phyloP scores from a whole-genome alignment of 2,329 filamentous ascomycete species.

The Neofusicoccum cordaticola region DNA sequence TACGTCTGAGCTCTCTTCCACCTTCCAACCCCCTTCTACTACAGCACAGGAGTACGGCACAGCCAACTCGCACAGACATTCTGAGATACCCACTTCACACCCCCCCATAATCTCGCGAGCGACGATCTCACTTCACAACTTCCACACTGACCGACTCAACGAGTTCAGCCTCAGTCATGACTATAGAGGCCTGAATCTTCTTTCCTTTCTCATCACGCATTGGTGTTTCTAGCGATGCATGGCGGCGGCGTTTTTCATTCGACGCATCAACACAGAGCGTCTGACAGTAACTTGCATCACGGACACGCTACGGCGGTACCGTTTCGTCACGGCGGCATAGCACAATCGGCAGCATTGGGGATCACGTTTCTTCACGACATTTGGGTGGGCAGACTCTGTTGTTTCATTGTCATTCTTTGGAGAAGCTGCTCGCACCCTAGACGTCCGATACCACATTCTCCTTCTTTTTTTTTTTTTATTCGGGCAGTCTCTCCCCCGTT shows the following conservation, averaged over 20 bases:
- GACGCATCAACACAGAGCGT: neutral
- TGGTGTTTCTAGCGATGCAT: constrained; percentile 15
- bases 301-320: constrained; percentile 9
- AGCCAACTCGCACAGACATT: constrained; percentile 5
- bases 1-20: constrained; percentile 6
- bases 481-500: neutral
- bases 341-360: constrained; percentile 15
- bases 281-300: constrained; percentile 7
- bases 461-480: neutral
- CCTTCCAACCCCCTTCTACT: neutral
- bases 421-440: constrained; percentile 1
- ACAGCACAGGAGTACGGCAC: neutral
- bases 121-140: constrained; percentile 6
- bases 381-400: constrained; percentile 8
- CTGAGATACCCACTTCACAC: constrained; percentile 10
- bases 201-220: constrained; percentile 11
- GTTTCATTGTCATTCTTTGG: constrained; percentile 11
- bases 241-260: constrained; percentile 10
- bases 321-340: constrained; percentile 11
- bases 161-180: neutral
- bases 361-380: constrained; percentile 9
- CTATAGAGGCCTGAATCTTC: neutral
- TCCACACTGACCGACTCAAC: neutral
- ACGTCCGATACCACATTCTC: constrained; percentile 1
- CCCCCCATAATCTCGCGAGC: constrained; percentile 9